Base-by-base conservation (phyloP, 2,329 filamentous ascomycete species). In the Colletotrichum gigasporum region DNA sequence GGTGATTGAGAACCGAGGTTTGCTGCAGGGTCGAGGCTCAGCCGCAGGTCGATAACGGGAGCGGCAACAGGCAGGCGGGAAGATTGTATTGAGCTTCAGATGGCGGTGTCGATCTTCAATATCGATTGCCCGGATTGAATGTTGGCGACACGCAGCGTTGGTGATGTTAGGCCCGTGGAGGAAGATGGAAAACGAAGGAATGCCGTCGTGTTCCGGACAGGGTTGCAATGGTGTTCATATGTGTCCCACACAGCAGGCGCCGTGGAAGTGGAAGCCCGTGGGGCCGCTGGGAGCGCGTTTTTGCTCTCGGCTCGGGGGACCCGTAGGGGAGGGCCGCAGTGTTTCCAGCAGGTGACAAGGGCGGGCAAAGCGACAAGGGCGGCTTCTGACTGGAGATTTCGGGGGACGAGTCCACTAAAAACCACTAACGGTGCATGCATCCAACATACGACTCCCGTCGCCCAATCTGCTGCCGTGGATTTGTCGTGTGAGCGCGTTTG, bases 181-280 rank as follows among this genome's bases (percentile, higher is more conserved):
- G 24, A 55, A 20, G 57, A 65, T 65, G 56, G 62, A 65, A 65
- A 55, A 50, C 44, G 50, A 62, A 61, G 56, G 62, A 65, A 65
- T 54, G 62, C 62, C 57, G 62, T 61, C 42, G 56, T 55, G 56
- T 65, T 62, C 62, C 50, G 62, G 62, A 65, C 56, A 62, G 57
- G 62, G 62, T 65, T 62, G 62, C 62, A 65, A 65, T 65, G 57
- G 62, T 65, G 62, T 65, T 65, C 62, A 65, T 51, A 65, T 62
- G 62, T 57, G 62, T 65, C 62, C 62, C 62, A 61, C 56, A 50
- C 35, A 30, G 48, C 56, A 14, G 42, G 26, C 52, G 52, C 45
- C 24, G 44, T 48, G 26, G 50, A 26, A 48, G 56, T 54, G 56
- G 41, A 55, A 54, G 62, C 47, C 62, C 62, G 62, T 65, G 62